These are phyloP conservation scores for Immersiporthe knoxdaviesiana DNA, from an alignment of 2,329 filamentous ascomycete species.

Conservation along the genomic window DNA sequence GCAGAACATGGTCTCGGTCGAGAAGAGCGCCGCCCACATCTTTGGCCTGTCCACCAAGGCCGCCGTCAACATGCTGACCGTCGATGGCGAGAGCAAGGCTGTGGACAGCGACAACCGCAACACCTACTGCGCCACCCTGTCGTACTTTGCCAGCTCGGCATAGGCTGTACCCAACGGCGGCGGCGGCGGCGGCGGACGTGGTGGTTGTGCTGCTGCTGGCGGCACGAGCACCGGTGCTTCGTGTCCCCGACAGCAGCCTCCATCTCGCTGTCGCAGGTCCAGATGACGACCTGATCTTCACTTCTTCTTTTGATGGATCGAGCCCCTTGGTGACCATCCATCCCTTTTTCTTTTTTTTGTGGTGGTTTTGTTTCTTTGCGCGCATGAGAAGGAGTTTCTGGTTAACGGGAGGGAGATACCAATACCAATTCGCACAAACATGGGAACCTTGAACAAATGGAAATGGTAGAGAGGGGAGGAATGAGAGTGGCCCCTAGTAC, in stretches of 20 bases:
- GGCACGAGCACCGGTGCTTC: neutral
- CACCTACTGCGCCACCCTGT: conserved; percentile 66
- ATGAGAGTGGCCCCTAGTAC: no score
- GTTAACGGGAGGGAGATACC: conserved; percentile 21
- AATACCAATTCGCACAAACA: neutral
- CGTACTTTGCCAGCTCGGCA: conserved; percentile 47
- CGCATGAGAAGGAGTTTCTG: conserved; percentile 23
- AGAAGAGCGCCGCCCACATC: conserved; percentile 65
- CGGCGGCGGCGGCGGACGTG: neutral
- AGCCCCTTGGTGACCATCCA: conserved; percentile 15
- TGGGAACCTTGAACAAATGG: conserved; percentile 5
- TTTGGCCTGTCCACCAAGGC: conserved; percentile 77
- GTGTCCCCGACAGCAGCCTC: neutral
- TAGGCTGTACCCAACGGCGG: conserved; percentile 18
- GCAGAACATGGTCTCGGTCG: conserved; percentile 74
- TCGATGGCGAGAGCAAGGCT: conserved; percentile 58
- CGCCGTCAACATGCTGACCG: conserved; percentile 70
- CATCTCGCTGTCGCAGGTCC: neutral
- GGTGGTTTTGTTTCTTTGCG: conserved; percentile 25
- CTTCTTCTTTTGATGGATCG: conserved; percentile 18
- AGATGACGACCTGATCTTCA: conserved; percentile 18
- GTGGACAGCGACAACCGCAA: conserved; percentile 66
- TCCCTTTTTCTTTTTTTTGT: neutral
- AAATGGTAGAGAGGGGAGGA: conserved; percentile 8
- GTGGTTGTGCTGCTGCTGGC: neutral